Percentiles rank a stretch among this genome's conserved stretches.
phyloP scores from a whole-genome alignment of 2,329 filamentous ascomycete species.

The Alternaria triticimaculans region DNA sequence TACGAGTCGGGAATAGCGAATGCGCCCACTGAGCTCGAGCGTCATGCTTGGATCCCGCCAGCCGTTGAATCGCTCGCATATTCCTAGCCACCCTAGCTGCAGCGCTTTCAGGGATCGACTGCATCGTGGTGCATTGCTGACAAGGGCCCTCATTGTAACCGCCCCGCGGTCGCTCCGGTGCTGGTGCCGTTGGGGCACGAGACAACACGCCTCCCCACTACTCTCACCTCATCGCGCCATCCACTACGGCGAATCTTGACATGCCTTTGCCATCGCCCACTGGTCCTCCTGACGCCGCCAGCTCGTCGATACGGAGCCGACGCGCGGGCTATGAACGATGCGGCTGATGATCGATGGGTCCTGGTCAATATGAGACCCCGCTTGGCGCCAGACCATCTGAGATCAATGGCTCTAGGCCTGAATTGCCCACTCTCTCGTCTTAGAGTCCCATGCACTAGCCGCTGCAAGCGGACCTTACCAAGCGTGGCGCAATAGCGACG shows the following conservation, averaged over 20 bases:
- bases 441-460: constrained; percentile 43
- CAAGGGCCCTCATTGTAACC: constrained; percentile 27
- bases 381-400: constrained; percentile 49
- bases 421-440: constrained; percentile 37
- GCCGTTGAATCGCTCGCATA: constrained; percentile 50
- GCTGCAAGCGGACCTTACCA: constrained; percentile 46
- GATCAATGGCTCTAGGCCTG: constrained; percentile 48
- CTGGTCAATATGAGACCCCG: constrained; percentile 43
- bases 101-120: constrained; percentile 46
- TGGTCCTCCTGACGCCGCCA: constrained; percentile 25
- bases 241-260: constrained; percentile 1
- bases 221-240: constrained; percentile 32
- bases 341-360: constrained; percentile 48
- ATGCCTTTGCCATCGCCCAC: constrained; percentile 11
- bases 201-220: constrained; percentile 23
- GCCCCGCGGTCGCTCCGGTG: constrained; percentile 34
- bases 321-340: constrained; percentile 37
- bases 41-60: constrained; percentile 50
- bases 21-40: constrained; percentile 42
- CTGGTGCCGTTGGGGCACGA: constrained; percentile 32
- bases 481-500: constrained; percentile 42
- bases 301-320: constrained; percentile 25
- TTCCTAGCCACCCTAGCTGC: constrained; percentile 40
- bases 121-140: constrained; percentile 29
- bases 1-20: constrained; percentile 38